Conservation (phyloP, 164 flowering plant genomes). For the Stephania cephalantha region DNA sequence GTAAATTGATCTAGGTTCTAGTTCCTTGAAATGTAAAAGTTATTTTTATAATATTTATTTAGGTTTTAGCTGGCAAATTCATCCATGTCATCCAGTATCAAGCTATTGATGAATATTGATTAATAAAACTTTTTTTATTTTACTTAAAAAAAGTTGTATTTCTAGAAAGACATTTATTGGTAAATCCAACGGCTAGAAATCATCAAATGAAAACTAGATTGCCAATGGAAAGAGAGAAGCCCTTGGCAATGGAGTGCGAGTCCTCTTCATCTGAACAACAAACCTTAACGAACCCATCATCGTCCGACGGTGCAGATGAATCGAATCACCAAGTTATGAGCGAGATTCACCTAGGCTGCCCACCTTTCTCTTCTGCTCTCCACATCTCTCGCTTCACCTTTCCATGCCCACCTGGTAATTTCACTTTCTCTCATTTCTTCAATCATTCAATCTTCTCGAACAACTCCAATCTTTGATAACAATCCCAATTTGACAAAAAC, state of each 20-base stretch:
- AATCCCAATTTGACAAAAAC: background rate
- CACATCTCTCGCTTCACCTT: constrained; percentile 59
- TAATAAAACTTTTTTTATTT: no score
- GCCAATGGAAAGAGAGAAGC: no score
- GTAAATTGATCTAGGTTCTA: no score
- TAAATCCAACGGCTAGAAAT: no score
- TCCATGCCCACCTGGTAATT: constrained; percentile 43
- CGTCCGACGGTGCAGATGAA: constrained; percentile 15
- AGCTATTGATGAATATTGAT: no score
- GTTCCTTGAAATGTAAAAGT: no score
- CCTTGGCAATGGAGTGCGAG: constrained; percentile 12
- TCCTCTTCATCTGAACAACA: constrained; percentile 6
- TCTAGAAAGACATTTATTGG: no score
- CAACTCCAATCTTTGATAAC: background rate
- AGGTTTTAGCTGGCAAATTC: no score
- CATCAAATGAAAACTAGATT: no score
- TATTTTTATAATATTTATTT: no score
- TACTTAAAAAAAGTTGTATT: no score
- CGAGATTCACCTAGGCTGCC: constrained; percentile 88
- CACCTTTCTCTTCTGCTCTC: constrained; percentile 48
- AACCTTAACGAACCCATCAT: background rate
- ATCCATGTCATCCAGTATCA: no score
- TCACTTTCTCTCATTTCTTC: background rate
- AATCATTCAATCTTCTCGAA: background rate
- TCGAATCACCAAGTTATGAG: constrained; percentile 69